These are phyloP conservation scores for Rubia tinctorum DNA, from an alignment of 305 asterid genomes.

Conservation along the genomic window DNA sequence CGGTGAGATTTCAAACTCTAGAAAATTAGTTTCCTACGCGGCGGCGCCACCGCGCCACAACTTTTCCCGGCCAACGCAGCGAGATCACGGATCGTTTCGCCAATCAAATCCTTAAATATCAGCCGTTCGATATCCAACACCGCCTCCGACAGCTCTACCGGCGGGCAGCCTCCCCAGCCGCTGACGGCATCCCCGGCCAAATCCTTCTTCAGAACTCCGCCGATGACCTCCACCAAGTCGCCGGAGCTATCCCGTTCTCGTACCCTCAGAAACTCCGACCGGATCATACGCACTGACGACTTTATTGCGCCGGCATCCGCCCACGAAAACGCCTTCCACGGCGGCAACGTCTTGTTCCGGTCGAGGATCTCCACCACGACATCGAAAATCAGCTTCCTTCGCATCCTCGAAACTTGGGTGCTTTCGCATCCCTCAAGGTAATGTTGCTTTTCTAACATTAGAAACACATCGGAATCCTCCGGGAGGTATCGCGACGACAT, in stretches of 20 bases:
- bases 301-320: slow-evolving; percentile 19
- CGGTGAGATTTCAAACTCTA: slow-evolving; percentile 10
- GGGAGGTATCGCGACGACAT: slow-evolving; percentile 57
- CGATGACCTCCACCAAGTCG: slow-evolving; percentile 57
- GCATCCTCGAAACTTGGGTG: slow-evolving; percentile 48
- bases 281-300: slow-evolving; percentile 40
- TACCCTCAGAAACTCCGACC: slow-evolving; percentile 65
- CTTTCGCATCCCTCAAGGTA: slow-evolving; percentile 50
- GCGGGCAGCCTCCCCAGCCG: slow-evolving; percentile 82
- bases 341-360: slow-evolving; percentile 59
- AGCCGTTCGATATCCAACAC: slow-evolving; percentile 81
- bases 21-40: slow-evolving; percentile 78
- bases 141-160: slow-evolving; percentile 63
- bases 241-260: slow-evolving; percentile 40
- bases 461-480: slow-evolving; percentile 54
- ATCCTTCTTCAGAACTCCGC: slow-evolving; percentile 73
- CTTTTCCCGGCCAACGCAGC: slow-evolving; percentile 46
- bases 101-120: slow-evolving; percentile 73
- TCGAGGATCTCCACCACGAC: slow-evolving; percentile 60
- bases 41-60: slow-evolving; percentile 21
- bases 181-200: slow-evolving; percentile 46
- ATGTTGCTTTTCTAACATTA: slow-evolving; percentile 69
- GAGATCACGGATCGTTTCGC: slow-evolving; percentile 68
- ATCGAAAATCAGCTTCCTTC: slow-evolving; percentile 68
- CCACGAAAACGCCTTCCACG: slow-evolving; percentile 55